Evolutionary conservation across 306 rosid genomes (phyloP).

Genomic region (Fagus crenata): DNA sequence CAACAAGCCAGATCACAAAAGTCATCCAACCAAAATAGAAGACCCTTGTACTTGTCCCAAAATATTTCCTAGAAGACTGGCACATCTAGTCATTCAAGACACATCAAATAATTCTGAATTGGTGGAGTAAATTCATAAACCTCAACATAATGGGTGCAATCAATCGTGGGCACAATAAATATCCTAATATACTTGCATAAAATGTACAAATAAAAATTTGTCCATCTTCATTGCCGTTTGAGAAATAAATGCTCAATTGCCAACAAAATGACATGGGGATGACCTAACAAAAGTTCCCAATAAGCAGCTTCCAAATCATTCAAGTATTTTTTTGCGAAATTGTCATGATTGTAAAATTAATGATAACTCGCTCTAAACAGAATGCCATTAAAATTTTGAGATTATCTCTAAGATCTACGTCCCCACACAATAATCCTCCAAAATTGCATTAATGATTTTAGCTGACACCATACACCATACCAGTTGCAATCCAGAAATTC

Average conservation of each 20-base stretch:
- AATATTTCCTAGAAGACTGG: not conserved
- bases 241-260: not conserved
- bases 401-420: not conserved
- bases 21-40: constrained; percentile 5
- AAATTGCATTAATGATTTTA: not conserved
- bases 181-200: not conserved
- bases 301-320: not conserved
- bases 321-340: not conserved
- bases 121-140: not conserved
- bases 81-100: too few relatives aligned
- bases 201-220: not conserved
- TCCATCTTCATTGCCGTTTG: not conserved
- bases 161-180: not conserved
- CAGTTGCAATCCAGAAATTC: not conserved
- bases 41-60: not conserved
- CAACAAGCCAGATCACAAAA: not conserved
- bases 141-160: not conserved
- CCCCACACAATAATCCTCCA: not conserved
- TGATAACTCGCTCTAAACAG: not conserved
- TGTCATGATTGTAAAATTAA: not conserved
- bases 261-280: not conserved
- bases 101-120: not conserved
- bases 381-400: not conserved
- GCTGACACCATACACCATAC: not conserved
- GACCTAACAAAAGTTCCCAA: not conserved